Percentiles rank a stretch among this genome's conserved stretches.
Conservation (phyloP, 768 basidiomycete genomes). For the Termitomyces sp. region DNA sequence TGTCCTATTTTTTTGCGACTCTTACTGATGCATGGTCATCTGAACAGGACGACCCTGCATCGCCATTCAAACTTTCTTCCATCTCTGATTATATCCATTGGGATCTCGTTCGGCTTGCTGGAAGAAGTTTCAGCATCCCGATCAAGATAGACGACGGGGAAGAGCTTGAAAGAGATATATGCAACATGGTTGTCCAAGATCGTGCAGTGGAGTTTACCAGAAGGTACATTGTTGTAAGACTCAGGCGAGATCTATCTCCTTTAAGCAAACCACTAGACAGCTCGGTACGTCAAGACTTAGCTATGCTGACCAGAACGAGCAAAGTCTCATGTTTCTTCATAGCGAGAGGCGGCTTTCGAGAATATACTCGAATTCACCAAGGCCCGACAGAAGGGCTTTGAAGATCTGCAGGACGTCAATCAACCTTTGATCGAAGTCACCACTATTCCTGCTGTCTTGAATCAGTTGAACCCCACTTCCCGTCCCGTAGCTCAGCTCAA, state of each 20-base stretch:
- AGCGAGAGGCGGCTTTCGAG: conserved; percentile 59
- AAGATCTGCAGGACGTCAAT: conserved; percentile 51
- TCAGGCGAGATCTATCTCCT: conserved; percentile 68
- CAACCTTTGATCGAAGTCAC: conserved; percentile 74
- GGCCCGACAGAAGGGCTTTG: conserved; percentile 54
- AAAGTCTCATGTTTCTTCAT: conserved; percentile 4
- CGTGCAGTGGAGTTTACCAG: conserved; percentile 72
- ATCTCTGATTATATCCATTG: conserved; percentile 54
- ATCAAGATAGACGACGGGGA: conserved; percentile 35
- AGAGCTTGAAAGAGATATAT: conserved; percentile 38
- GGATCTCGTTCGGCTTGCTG: conserved; percentile 52
- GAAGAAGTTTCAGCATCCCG: conserved; percentile 44
- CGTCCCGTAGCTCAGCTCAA: conserved; percentile 34
- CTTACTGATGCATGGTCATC: conserved; percentile 36
- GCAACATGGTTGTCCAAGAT: conserved; percentile 72
- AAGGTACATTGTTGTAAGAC: conserved; percentile 51
- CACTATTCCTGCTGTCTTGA: conserved; percentile 43
- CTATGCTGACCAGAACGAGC: not conserved
- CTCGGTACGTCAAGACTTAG: conserved; percentile 39
- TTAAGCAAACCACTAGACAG: conserved; percentile 65
- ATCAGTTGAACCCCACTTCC: conserved; percentile 55
- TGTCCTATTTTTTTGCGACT: conserved; percentile 67
- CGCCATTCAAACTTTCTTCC: conserved; percentile 23
- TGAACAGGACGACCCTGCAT: conserved; percentile 8
- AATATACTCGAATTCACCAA: conserved; percentile 68